Conservation (phyloP, 192 early-diverging fungal species). For the Backusella australiensis region DNA sequence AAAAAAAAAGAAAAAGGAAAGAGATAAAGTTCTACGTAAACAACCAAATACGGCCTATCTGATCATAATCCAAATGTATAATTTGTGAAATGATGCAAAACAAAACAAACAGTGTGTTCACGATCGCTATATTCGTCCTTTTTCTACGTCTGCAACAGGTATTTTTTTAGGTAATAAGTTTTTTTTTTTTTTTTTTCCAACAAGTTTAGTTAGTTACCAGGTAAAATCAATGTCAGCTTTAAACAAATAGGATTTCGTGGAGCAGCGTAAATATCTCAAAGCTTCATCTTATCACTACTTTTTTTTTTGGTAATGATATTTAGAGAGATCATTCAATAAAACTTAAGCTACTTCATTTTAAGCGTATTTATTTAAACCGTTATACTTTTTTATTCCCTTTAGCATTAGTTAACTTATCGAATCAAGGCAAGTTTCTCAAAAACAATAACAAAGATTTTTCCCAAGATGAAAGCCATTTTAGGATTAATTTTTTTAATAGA, state of each 20-base stretch:
- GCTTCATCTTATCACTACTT: not conserved
- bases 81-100: too few species aligned
- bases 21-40: not conserved
- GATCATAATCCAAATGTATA: too few species aligned
- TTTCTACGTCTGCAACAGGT: not conserved
- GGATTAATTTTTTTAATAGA: not conserved
- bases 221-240: not conserved
- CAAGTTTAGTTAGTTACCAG: not conserved
- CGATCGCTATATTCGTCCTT: not conserved
- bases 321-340: not conserved
- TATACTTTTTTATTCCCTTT: not conserved
- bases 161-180: not conserved
- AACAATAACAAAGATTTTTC: not conserved
- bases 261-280: not conserved
- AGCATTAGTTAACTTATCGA: too few species aligned
- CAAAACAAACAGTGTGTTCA: not conserved
- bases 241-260: not conserved
- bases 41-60: too few species aligned
- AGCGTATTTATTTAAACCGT: not conserved
- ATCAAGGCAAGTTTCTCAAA: too few species aligned
- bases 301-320: not conserved
- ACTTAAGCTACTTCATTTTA: not conserved
- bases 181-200: too few species aligned
- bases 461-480: not conserved
- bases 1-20: not conserved